Evolutionary conservation across 1,139 yeast species (phyloP).

Genomic region (Suhomyces bribrorum): DNA sequence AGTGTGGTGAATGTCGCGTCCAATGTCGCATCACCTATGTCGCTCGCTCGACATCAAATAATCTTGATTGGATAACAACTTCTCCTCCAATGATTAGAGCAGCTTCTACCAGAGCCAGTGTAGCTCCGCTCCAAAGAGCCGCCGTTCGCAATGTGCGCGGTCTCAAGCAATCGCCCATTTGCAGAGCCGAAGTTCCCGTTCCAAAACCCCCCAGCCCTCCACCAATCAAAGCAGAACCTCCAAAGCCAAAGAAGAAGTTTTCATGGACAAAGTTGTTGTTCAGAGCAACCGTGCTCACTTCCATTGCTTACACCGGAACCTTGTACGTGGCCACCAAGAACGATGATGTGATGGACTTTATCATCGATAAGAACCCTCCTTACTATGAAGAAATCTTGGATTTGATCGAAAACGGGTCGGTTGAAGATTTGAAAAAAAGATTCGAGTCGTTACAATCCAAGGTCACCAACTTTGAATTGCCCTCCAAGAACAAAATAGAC

Average conservation of each 20-base stretch:
- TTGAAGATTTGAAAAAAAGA: constrained; percentile 33
- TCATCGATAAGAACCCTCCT: constrained; percentile 48
- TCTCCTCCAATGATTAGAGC: constrained; percentile 17
- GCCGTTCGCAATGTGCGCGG: constrained; percentile 7
- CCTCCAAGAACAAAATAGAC: constrained; percentile 36
- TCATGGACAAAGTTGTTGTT: constrained; percentile 37
- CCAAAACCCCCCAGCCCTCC: constrained; percentile 11
- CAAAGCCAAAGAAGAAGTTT: constrained; percentile 20
- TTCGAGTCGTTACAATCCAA: constrained; percentile 24
- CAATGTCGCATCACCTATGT: constrained; percentile 3
- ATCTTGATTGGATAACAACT: constrained; percentile 10
- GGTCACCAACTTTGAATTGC: constrained; percentile 26
- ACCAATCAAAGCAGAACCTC: constrained; percentile 6
- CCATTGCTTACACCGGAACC: constrained; percentile 41
- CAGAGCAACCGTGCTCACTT: constrained; percentile 31
- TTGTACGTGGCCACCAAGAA: constrained; percentile 47
- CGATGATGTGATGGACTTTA: constrained; percentile 48
- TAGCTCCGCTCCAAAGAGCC: constrained; percentile 7
- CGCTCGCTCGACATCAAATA: constrained; percentile 6
- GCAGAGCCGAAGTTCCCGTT: constrained; percentile 7
- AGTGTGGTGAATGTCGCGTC: not conserved
- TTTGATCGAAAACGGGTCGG: constrained; percentile 39
- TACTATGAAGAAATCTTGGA: constrained; percentile 46
- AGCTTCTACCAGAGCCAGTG: constrained; percentile 9
- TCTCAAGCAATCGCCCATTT: constrained; percentile 3